Evolutionary conservation across 2,329 filamentous ascomycete species (phyloP).

Genomic region (Neospermospora avenae): DNA sequence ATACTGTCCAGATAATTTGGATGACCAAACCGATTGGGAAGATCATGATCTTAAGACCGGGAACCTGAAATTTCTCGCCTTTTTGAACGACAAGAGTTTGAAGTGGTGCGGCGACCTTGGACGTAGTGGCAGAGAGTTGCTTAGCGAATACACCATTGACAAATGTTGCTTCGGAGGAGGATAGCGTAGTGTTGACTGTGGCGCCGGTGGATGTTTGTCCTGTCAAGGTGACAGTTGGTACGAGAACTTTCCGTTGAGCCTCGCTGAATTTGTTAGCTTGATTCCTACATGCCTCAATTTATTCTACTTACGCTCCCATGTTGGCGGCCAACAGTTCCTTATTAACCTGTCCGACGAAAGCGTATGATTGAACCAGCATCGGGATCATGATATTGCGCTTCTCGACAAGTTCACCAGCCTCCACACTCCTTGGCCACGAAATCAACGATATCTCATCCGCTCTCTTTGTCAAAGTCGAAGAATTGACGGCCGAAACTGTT

Average conservation of each 20-base stretch:
- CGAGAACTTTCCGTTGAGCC: slow-evolving; percentile 56
- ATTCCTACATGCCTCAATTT: not conserved
- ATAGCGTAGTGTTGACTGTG: slow-evolving; percentile 60
- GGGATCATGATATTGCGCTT: slow-evolving; percentile 24
- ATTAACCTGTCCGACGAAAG: slow-evolving; percentile 69
- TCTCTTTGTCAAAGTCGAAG: slow-evolving; percentile 25
- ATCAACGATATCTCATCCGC: slow-evolving; percentile 26
- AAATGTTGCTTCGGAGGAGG: slow-evolving; percentile 68
- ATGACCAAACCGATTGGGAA: slow-evolving; percentile 69
- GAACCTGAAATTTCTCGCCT: slow-evolving; percentile 59
- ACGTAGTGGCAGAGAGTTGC: slow-evolving; percentile 28
- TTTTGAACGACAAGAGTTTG: slow-evolving; percentile 36
- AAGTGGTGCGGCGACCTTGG: slow-evolving; percentile 31
- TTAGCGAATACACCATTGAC: slow-evolving; percentile 66
- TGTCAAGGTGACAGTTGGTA: slow-evolving; percentile 65
- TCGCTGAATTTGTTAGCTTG: slow-evolving; percentile 41
- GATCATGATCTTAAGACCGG: slow-evolving; percentile 64
- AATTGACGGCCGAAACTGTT: slow-evolving; percentile 45
- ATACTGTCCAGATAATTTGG: slow-evolving; percentile 56
- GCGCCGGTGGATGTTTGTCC: slow-evolving; percentile 51
- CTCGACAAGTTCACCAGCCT: not conserved
- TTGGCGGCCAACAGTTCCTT: slow-evolving; percentile 48
- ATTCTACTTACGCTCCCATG: slow-evolving; percentile 59
- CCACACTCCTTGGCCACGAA: slow-evolving; percentile 12
- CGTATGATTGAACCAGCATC: slow-evolving; percentile 58